Conservation (phyloP, 306 rosid genomes). For the Geum urbanum region DNA sequence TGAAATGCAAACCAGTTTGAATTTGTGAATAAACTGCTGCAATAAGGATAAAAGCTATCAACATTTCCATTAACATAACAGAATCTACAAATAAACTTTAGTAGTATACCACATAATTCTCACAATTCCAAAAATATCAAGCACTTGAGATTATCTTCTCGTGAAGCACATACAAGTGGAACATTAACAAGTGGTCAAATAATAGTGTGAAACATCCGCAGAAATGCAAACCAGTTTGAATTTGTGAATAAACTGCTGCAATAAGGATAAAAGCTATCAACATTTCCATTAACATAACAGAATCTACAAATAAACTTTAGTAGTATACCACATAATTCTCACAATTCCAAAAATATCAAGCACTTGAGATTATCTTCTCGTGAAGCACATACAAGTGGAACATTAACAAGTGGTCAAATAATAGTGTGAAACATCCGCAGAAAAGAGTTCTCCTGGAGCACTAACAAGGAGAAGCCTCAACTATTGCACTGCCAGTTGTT, state of each 20-base stretch:
- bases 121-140: background rate
- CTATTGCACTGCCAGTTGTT: background rate
- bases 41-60: conserved; percentile 16
- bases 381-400: background rate
- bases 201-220: background rate
- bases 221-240: conserved; percentile 91
- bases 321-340: background rate
- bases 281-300: background rate
- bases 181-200: background rate
- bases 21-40: conserved; percentile 90
- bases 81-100: background rate
- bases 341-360: background rate
- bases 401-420: background rate
- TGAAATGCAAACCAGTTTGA: conserved; percentile 99
- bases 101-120: background rate
- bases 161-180: background rate
- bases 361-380: background rate
- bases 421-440: background rate
- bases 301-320: background rate
- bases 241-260: conserved; percentile 90
- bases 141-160: background rate
- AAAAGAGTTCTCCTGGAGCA: background rate
- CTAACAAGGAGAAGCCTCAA: background rate
- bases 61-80: background rate
- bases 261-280: conserved; percentile 11